Evolutionary conservation across 805 yeast genomes (phyloP).

Genomic region (Myxozyma sirexii): DNA sequence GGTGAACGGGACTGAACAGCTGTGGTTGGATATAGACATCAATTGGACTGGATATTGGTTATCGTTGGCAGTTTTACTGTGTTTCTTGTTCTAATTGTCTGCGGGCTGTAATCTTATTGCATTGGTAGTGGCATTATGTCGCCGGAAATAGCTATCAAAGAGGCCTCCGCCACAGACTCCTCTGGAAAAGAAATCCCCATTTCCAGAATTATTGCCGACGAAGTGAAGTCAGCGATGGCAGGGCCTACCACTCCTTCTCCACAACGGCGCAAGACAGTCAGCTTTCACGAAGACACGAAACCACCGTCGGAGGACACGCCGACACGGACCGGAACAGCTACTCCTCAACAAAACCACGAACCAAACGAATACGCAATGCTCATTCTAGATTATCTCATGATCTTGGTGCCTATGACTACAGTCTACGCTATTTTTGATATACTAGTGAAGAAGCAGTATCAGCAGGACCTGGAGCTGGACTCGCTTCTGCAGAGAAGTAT

Average conservation of each 20-base stretch:
- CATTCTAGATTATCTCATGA: constrained; percentile 39
- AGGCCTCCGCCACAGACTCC: constrained; percentile 7
- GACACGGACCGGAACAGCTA: constrained; percentile 10
- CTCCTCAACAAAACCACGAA: neutral
- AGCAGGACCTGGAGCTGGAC: constrained; percentile 35
- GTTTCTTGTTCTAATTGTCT: too few relatives aligned
- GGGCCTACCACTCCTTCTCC: constrained; percentile 4
- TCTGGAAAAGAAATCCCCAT: constrained; percentile 6
- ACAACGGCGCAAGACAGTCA: constrained; percentile 14
- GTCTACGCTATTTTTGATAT: constrained; percentile 43
- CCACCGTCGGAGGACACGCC: constrained; percentile 29
- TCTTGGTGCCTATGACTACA: constrained; percentile 41
- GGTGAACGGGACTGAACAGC: too few relatives aligned
- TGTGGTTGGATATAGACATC: too few relatives aligned
- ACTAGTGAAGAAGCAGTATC: constrained; percentile 45
- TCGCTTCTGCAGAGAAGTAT: constrained; percentile 29
- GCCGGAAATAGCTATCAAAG: constrained; percentile 17
- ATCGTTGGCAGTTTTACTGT: too few relatives aligned
- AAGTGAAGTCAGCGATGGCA: neutral
- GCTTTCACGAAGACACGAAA: constrained; percentile 29
- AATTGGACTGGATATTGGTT: too few relatives aligned
- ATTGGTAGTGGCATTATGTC: too few relatives aligned
- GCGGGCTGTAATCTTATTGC: too few relatives aligned
- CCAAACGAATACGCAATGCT: constrained; percentile 38
- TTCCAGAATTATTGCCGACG: neutral